Evolutionary conservation across 192 early-diverging fungal species (phyloP).

Genomic region (Backusella sp.): DNA sequence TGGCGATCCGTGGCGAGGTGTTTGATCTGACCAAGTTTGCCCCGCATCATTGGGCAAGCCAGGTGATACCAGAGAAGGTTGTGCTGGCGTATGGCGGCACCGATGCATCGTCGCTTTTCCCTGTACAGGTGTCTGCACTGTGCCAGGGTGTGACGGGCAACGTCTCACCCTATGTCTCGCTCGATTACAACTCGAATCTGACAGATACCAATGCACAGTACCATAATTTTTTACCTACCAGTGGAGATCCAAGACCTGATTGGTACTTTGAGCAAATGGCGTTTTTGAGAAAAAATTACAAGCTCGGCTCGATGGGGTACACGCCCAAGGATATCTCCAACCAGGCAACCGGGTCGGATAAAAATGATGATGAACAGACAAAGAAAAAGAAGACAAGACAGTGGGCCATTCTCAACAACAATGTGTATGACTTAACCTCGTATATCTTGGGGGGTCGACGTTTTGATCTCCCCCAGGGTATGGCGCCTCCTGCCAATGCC

Average conservation of each 20-base stretch:
- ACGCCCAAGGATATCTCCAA: slow-evolving; percentile 57
- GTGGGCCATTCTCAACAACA: slow-evolving; percentile 66
- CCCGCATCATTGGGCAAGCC: slow-evolving; percentile 47
- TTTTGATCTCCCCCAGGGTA: slow-evolving; percentile 38
- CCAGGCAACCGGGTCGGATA: slow-evolving; percentile 34
- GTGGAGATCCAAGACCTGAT: slow-evolving; percentile 58
- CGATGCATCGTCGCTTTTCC: slow-evolving; percentile 67
- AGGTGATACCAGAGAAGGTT: slow-evolving; percentile 55
- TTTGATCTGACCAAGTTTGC: slow-evolving; percentile 74
- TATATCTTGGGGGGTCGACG: slow-evolving; percentile 60
- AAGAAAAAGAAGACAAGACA: slow-evolving; percentile 35
- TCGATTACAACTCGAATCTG: slow-evolving; percentile 49
- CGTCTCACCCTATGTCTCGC: slow-evolving; percentile 44
- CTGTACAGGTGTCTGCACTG: slow-evolving; percentile 67
- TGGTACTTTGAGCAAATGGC: slow-evolving; percentile 68
- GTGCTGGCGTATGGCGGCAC: slow-evolving; percentile 52
- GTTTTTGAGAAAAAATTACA: slow-evolving; percentile 56
- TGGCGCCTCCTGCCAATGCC: slow-evolving; percentile 36
- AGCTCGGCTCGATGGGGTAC: slow-evolving; percentile 66
- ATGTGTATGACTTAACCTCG: slow-evolving; percentile 72
- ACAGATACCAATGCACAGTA: slow-evolving; percentile 53
- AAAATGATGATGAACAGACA: not conserved
- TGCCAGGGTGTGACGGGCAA: slow-evolving; percentile 36
- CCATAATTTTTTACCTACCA: slow-evolving; percentile 71
- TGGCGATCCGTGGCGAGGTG: slow-evolving; percentile 76